These are phyloP conservation scores for Fusarium piperis DNA, from an alignment of 2,329 filamentous ascomycete genomes.

Conservation along the genomic window DNA sequence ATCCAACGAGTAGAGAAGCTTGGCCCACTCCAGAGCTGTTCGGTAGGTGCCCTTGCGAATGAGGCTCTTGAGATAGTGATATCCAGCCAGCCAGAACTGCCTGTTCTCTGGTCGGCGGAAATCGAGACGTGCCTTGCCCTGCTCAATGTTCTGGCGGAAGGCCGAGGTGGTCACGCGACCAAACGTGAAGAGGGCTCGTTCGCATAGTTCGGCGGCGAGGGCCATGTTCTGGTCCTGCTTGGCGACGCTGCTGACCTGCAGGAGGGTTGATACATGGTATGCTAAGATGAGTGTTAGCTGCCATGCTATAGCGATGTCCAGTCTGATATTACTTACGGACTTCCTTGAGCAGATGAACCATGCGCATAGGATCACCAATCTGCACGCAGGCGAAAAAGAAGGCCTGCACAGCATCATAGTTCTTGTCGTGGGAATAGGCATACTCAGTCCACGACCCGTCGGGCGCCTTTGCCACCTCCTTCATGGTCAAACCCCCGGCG, in stretches of 20 bases:
- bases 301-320: neutral
- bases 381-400: conserved; percentile 84
- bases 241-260: conserved; percentile 91
- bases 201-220: conserved; percentile 85
- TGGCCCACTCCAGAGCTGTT: conserved; percentile 93
- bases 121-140: conserved; percentile 82
- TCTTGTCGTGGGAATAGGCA: conserved; percentile 76
- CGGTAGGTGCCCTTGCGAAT: conserved; percentile 92
- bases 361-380: conserved; percentile 81
- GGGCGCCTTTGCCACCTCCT: conserved; percentile 55
- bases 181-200: conserved; percentile 91
- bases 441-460: conserved; percentile 74
- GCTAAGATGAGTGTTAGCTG: conserved; percentile 53
- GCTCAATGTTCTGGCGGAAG: conserved; percentile 78
- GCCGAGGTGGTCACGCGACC: conserved; percentile 87
- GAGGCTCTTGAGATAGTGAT: conserved; percentile 87
- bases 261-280: conserved; percentile 92
- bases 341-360: conserved; percentile 75
- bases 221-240: conserved; percentile 91
- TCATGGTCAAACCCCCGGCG: conserved; percentile 86
- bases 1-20: conserved; percentile 80
- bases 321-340: conserved; percentile 46
- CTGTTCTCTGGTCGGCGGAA: conserved; percentile 87
- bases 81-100: conserved; percentile 90
- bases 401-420: conserved; percentile 78